These are phyloP conservation scores for Penicillium samsonianum DNA, from an alignment of 495 filamentous ascomycete genomes.

Conservation along the genomic window DNA sequence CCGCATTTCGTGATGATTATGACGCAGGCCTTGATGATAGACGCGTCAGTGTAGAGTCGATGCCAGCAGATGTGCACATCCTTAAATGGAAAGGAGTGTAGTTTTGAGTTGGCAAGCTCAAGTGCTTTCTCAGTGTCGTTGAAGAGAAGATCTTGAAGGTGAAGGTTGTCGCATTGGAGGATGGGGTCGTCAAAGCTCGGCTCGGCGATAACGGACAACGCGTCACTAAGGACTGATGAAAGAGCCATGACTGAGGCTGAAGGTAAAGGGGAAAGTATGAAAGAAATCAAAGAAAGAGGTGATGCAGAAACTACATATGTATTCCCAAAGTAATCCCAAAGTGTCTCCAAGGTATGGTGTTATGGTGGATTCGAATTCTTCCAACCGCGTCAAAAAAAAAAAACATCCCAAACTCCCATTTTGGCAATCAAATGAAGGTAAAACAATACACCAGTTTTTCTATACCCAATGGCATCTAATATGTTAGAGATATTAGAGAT, in stretches of 20 bases:
- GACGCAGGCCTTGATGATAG: constrained; percentile 60
- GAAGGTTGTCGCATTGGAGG: constrained; percentile 34
- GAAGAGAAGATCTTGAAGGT: constrained; percentile 30
- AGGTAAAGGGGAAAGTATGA: background rate
- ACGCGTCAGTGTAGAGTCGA: constrained; percentile 75
- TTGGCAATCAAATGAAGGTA: background rate
- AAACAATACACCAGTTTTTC: background rate
- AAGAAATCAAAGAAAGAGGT: background rate
- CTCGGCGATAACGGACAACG: constrained; percentile 34
- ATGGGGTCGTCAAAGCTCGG: constrained; percentile 45
- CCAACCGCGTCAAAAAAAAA: background rate
- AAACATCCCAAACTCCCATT: background rate
- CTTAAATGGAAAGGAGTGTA: constrained; percentile 75
- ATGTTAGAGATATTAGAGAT: background rate
- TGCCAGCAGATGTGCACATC: constrained; percentile 76
- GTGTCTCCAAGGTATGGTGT: background rate
- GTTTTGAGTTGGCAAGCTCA: constrained; percentile 55
- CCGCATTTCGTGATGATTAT: constrained; percentile 33
- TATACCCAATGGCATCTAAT: background rate
- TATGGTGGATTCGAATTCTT: background rate
- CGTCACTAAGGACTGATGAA: constrained; percentile 18
- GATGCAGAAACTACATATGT: background rate
- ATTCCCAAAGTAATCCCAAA: background rate
- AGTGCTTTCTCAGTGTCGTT: constrained; percentile 40
- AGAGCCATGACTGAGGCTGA: constrained; percentile 21